Base-by-base conservation (phyloP, 2,329 filamentous ascomycete genomes). In the Fusarium sp. region DNA sequence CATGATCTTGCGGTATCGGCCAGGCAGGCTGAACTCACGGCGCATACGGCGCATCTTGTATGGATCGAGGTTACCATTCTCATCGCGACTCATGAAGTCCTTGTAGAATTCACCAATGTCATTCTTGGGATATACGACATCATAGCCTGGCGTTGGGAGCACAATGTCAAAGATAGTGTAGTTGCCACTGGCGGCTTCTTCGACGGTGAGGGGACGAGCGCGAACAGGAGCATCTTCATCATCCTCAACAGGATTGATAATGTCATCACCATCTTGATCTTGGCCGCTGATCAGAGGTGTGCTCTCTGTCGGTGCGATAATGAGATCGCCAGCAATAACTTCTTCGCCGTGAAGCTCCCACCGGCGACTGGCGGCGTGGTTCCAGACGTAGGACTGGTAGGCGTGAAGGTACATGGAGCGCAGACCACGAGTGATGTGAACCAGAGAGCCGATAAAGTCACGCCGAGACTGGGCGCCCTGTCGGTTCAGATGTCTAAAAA, bases 381-480 rank as follows among this genome's bases (percentile, higher is more conserved):
- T 99, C 95, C 95, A 99, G 12, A 99, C 91, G 40, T 94, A 88
- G 9, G 93, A 97, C 80, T 99, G 96, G 81, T 98, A 98, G 8
- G 96, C 95, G 80, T 99, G 96, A 18, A 97, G 91, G 79, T 98
- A 99, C 92, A 99, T 98, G 64, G 94, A 89, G 45, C 94, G 89
- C 75, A 98, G 85, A 52, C 93, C 93, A 20, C 95, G 88, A 27
- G 92, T 92, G 69, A 99, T 95, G 58, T 88, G 87, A 77, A 92
- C 88, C 55, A 99, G 82, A 2, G 96, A 94, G 27, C 95, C 95
- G 65, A 93, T 87, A 79, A 89, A 96, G 81, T 99, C 95, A 45
- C 86, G 87, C 41, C 82, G 82, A 26, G 86, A 85, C 60, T 81
- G 77, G 32, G 70, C 78, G 45, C 83, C 81, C 59, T 84, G 81